These are phyloP conservation scores for Chalciporus sphaerocephalus DNA, from an alignment of 768 basidiomycete genomes.

Conservation along the genomic window DNA sequence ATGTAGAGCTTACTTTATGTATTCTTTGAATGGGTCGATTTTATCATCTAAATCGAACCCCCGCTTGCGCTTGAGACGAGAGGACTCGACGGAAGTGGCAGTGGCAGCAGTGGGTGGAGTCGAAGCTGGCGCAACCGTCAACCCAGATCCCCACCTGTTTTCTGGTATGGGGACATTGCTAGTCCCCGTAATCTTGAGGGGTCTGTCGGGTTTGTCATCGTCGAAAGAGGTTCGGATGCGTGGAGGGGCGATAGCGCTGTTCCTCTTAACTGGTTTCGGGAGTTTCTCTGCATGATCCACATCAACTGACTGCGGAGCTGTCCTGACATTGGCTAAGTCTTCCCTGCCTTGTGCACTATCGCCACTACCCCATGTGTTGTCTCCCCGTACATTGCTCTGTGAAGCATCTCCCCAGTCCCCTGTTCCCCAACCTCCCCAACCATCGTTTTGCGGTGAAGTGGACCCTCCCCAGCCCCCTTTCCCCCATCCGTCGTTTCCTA, in stretches of 20 bases:
- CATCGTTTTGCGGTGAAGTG: background rate
- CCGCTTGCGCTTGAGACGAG: constrained; percentile 25
- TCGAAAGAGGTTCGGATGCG: constrained; percentile 22
- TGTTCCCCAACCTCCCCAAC: background rate
- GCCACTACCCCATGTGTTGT: too few relatives aligned
- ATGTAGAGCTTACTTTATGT: constrained; percentile 23
- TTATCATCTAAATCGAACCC: constrained; percentile 21
- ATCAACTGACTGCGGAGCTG: constrained; percentile 7
- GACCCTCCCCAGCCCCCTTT: constrained; percentile 2
- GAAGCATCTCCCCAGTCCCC: background rate
- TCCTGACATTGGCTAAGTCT: constrained; percentile 1
- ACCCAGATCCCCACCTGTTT: constrained; percentile 15
- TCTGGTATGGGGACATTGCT: constrained; percentile 19
- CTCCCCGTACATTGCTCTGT: too few relatives aligned
- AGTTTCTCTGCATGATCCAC: constrained; percentile 6
- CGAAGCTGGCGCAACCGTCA: constrained; percentile 7
- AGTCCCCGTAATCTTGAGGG: constrained; percentile 19
- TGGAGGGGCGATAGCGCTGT: constrained; percentile 19
- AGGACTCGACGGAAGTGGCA: constrained; percentile 16
- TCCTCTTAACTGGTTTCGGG: constrained; percentile 6
- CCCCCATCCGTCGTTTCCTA: constrained; percentile 1
- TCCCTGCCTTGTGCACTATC: background rate
- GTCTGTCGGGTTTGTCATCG: constrained; percentile 6
- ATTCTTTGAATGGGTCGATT: constrained; percentile 26
- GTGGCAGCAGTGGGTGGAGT: constrained; percentile 8